phyloP scores from a whole-genome alignment of 352 stramenopile genomes.

The Globisporangium perplexum region DNA sequence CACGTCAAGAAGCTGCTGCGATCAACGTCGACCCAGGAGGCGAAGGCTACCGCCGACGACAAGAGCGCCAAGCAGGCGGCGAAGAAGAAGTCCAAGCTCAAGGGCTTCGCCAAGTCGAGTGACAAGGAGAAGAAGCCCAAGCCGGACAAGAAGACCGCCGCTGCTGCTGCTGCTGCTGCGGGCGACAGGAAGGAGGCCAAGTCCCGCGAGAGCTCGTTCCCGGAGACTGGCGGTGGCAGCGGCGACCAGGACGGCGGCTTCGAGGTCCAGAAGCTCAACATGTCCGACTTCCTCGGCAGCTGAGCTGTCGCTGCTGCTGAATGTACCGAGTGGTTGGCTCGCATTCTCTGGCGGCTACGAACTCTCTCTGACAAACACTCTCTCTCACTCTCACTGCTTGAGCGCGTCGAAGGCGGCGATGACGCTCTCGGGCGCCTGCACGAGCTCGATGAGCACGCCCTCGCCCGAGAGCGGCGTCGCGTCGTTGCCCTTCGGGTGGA shows the following conservation, averaged over 20 bases:
- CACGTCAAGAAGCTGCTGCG: conserved; percentile 64
- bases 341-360: neutral
- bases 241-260: conserved; percentile 41
- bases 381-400: conserved; percentile 26
- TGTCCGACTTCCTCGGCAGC: conserved; percentile 57
- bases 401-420: conserved; percentile 79
- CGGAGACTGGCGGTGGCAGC: conserved; percentile 7
- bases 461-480: conserved; percentile 86
- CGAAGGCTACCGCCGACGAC: conserved; percentile 15
- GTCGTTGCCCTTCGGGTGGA: conserved; percentile 98
- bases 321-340: neutral
- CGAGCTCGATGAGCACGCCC: conserved; percentile 96
- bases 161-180: conserved; percentile 1
- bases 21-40: conserved; percentile 57
- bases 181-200: conserved; percentile 35
- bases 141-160: conserved; percentile 26
- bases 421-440: conserved; percentile 92
- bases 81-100: conserved; percentile 35
- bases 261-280: conserved; percentile 71
- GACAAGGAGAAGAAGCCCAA: conserved; percentile 21
- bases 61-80: conserved; percentile 18
- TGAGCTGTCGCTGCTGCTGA: neutral
- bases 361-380: too few species aligned
- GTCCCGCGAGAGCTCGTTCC: conserved; percentile 34
- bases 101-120: conserved; percentile 12